These are phyloP conservation scores for Aspergillus niger DNA, from an alignment of 2,329 filamentous ascomycete genomes.

Conservation along the genomic window DNA sequence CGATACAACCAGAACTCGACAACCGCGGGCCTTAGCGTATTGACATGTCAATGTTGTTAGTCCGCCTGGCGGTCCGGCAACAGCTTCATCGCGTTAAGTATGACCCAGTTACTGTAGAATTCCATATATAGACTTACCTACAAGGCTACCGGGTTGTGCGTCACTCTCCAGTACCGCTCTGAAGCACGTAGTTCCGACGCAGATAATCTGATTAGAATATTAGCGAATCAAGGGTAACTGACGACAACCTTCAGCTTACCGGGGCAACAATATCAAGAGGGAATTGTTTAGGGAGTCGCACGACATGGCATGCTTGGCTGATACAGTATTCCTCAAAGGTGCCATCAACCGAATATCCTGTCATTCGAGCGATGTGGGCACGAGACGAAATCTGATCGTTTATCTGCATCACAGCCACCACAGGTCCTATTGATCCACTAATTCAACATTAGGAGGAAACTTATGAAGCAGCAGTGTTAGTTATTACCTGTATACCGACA, in stretches of 20 bases:
- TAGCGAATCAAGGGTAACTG: background rate
- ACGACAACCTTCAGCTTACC: background rate
- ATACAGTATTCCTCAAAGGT: slow-evolving; percentile 2
- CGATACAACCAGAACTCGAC: slow-evolving; percentile 2
- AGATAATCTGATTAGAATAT: background rate
- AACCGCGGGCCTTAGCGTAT: slow-evolving; percentile 9
- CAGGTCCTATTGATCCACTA: slow-evolving; percentile 9
- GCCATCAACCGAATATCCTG: slow-evolving; percentile 3
- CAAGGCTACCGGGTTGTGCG: background rate
- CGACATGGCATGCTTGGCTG: background rate
- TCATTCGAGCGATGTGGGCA: background rate
- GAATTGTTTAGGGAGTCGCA: slow-evolving; percentile 2
- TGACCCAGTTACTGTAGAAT: accelerated
- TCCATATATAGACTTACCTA: background rate
- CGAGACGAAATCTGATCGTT: background rate
- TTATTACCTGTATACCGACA: slow-evolving; percentile 7
- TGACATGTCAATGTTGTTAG: slow-evolving; percentile 6
- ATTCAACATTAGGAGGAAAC: accelerated
- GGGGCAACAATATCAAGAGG: slow-evolving; percentile 7
- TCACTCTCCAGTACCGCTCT: slow-evolving; percentile 8
- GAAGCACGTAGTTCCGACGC: slow-evolving; percentile 2
- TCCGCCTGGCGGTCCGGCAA: slow-evolving; percentile 2
- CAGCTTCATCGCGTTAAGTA: background rate
- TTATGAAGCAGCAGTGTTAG: background rate
- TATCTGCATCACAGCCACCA: slow-evolving; percentile 3